Conservation (phyloP, 108 stramenopile species). For the Parietichytrium sp. region DNA sequence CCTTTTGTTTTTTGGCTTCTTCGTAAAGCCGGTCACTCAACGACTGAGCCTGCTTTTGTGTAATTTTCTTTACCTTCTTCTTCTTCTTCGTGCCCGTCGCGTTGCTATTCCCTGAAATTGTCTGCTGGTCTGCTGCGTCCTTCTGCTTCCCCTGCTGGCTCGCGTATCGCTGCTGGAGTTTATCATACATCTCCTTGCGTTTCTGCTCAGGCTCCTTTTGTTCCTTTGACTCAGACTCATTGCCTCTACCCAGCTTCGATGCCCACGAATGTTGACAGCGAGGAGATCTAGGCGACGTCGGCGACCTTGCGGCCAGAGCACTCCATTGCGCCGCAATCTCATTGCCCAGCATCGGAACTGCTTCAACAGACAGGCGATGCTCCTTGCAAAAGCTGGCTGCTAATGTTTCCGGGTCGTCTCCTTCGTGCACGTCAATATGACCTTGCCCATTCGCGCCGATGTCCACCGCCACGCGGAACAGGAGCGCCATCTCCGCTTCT, state of each 20-base stretch:
- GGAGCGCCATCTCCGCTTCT: no score
- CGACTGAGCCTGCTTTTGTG: not conserved
- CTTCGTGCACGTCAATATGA: not conserved
- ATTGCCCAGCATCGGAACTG: not conserved
- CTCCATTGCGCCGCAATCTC: constrained; percentile 6
- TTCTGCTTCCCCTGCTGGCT: not conserved
- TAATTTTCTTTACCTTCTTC: not conserved
- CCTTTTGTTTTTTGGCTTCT: not conserved
- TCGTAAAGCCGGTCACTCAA: not conserved
- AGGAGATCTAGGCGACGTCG: no score
- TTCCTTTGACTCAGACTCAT: not conserved
- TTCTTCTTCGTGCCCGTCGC: not conserved
- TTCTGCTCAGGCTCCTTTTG: not conserved
- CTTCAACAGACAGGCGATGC: not conserved
- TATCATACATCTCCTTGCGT: not conserved
- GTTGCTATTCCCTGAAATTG: not conserved
- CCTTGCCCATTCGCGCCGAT: not conserved
- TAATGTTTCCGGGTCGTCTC: constrained; percentile 6
- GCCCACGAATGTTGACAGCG: no score
- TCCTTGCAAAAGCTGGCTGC: not conserved
- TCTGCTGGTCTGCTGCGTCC: not conserved
- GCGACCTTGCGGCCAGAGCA: no score
- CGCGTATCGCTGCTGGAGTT: no score
- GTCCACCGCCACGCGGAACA: constrained; percentile 7
- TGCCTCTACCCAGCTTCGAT: not conserved